Evolutionary conservation across 371 early-diverging fungal species (phyloP), one percentile per base, ranked within the genome.

Genomic region (Batkoa obscura): DNA sequence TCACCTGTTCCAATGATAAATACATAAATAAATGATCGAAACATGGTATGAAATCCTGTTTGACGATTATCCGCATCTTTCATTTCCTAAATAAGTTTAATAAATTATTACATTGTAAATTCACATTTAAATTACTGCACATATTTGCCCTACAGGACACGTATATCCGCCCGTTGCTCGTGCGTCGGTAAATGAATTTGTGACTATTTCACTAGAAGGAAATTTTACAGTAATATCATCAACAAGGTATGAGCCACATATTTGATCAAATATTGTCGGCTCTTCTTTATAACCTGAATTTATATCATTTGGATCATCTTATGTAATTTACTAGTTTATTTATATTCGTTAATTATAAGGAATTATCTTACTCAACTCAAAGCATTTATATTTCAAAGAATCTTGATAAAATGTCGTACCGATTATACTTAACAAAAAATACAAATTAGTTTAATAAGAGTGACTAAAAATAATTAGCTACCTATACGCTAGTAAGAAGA

Each of bases 401-500:
- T 36, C 13, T 10, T 34, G 36, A 34, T 43, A 55, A 12, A 55
- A 55, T 3, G 43, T 12, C 9, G 55, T 55, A 13, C 55, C 55
- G 43, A 55, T 32, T 42, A 55, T 43, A 43, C 55, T 55, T 12
- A 55, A 43, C 2, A 17, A 38, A 30, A 13, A 39, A 35, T 30
- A 50, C 6, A 13, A 43, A 34, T 2, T 2, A 10, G 3, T 45
- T 45, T 15, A n/a, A 10, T n/a, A 15, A 15, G 9, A 48, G 9
- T 32, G 3, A 3, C 49, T 17, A 48, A 23, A 10, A 34, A 13
- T 3, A 43, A n/a, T 9, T 8, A 13, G 12, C 4, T 55, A 55
- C 55, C 55, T 55, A 33, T 43, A 55, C 4, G 43, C 55, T 39
- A 55, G 31, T 15, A 55, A 3, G 34, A 55, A 55, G 31, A 55